Base-by-base conservation (phyloP, 2,329 filamentous ascomycete species). In the Thielaviopsis populi region DNA sequence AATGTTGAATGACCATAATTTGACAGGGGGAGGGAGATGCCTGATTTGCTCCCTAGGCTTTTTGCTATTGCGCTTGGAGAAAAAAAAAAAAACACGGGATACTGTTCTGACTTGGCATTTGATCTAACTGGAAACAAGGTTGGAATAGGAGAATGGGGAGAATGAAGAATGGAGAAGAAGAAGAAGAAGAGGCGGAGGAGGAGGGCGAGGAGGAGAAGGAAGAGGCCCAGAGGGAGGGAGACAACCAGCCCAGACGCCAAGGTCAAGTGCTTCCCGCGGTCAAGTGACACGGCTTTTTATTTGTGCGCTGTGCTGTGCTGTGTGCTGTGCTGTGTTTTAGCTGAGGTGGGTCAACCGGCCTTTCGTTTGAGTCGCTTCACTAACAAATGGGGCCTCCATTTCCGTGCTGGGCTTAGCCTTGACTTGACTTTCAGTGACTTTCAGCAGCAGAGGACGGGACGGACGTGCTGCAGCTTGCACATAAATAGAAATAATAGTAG, bases 281-380 rank as follows among this genome's bases (percentile, higher is more conserved):
- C 62, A 63, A 63, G 62, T 63, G 40, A 63, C 54, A 63, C 62
- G 59, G 37, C 30, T 48, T 24, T 37, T 37, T 37, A 6, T 37
- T 7, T 37, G 4, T 37, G 10, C 10, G n/a, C n/a, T 37, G 30
- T 33, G 30, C 30, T 41, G 41, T n/a, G 59, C 10, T 19, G 22
- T 37, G 30, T 33, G 30, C 30, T 41, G 41, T n/a, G 59, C 10
- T 19, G 22, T 53, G 43, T 24, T 56, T 15, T 58, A 59, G 27
- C 40, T 59, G 24, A n/a, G 22, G 24, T 27, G 27, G 27, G 30
- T 10, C 7, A 40, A 27, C 5, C 30, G 27, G n/a, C 24, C 19
- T 59, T 59, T n/a, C 8, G 30, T 59, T 37, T 10, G 33, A 24
- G 46, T 24, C 46, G 22, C 46, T 24, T 24, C 22, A 50, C 15